These are phyloP conservation scores for Globisporangium nunn DNA, from an alignment of 352 stramenopile species.

Conservation along the genomic window DNA sequence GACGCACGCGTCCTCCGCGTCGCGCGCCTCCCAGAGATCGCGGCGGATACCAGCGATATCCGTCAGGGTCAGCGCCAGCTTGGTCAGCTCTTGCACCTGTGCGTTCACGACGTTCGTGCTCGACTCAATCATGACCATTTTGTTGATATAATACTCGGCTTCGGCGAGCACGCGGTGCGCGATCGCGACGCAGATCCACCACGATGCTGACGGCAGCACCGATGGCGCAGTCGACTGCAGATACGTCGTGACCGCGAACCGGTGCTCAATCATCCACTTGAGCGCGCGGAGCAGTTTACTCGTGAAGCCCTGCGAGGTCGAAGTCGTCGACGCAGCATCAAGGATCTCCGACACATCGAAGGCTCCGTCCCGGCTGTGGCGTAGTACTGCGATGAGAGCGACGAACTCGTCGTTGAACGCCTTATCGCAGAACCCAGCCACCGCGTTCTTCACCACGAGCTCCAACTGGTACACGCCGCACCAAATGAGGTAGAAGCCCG, in stretches of 20 bases:
- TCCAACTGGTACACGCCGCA: slow-evolving; percentile 50
- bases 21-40: slow-evolving; percentile 32
- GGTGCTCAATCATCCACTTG: slow-evolving; percentile 49
- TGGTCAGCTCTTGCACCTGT: slow-evolving; percentile 46
- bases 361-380: slow-evolving; percentile 17
- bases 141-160: slow-evolving; percentile 51
- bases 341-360: slow-evolving; percentile 27
- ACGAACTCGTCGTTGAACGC: slow-evolving; percentile 49
- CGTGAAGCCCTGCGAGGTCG: slow-evolving; percentile 31
- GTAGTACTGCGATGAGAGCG: slow-evolving; percentile 27
- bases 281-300: slow-evolving; percentile 31
- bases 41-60: slow-evolving; percentile 38
- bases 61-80: slow-evolving; percentile 43
- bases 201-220: slow-evolving; percentile 37
- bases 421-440: slow-evolving; percentile 33
- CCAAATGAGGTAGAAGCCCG: slow-evolving; percentile 54
- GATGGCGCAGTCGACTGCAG: slow-evolving; percentile 17
- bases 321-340: slow-evolving; percentile 24
- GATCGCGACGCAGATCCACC: slow-evolving; percentile 48
- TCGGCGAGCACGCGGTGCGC: slow-evolving; percentile 46
- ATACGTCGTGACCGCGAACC: slow-evolving; percentile 18
- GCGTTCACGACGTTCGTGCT: slow-evolving; percentile 25
- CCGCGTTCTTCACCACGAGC: slow-evolving; percentile 49
- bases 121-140: slow-evolving; percentile 35
- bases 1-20: slow-evolving; percentile 23